These are phyloP conservation scores for Smittium mucronatum DNA, from an alignment of 371 early-diverging fungal species.

Conservation along the genomic window DNA sequence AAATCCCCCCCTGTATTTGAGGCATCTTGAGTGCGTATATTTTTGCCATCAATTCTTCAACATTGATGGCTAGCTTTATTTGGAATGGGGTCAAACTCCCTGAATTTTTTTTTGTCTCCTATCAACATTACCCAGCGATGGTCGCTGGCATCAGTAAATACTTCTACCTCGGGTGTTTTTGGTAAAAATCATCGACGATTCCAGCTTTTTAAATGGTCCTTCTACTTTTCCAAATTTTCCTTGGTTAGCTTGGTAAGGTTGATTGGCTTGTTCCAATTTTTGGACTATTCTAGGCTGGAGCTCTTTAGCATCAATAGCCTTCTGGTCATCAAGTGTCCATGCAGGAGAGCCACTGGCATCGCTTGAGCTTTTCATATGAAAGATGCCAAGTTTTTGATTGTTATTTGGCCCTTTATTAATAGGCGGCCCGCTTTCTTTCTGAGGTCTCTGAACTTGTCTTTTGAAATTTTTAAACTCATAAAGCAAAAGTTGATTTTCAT, in stretches of 20 bases:
- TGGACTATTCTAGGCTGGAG: background rate
- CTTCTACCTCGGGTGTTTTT: background rate
- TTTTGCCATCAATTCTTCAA: background rate
- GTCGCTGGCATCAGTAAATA: background rate
- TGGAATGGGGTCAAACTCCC: background rate
- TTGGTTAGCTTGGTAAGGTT: background rate
- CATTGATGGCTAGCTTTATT: background rate
- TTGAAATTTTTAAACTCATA: slow-evolving; percentile 1
- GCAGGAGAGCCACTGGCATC: slow-evolving; percentile 4
- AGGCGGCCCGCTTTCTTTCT: background rate
- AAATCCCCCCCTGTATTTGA: background rate
- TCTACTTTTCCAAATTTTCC: background rate
- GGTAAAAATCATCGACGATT: background rate
- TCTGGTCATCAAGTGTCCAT: background rate
- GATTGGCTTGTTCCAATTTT: background rate
- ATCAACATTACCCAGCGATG: background rate
- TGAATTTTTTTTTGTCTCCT: background rate
- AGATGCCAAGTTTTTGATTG: slow-evolving; percentile 7
- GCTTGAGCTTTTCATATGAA: slow-evolving; percentile 11
- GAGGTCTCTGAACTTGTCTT: background rate
- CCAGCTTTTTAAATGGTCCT: background rate
- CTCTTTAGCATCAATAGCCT: background rate
- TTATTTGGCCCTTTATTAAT: background rate
- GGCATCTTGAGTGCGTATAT: background rate
- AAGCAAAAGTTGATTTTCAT: slow-evolving; percentile 24